Base-by-base conservation (phyloP, 2,329 filamentous ascomycete species). In the Corynespora cassiicola region DNA sequence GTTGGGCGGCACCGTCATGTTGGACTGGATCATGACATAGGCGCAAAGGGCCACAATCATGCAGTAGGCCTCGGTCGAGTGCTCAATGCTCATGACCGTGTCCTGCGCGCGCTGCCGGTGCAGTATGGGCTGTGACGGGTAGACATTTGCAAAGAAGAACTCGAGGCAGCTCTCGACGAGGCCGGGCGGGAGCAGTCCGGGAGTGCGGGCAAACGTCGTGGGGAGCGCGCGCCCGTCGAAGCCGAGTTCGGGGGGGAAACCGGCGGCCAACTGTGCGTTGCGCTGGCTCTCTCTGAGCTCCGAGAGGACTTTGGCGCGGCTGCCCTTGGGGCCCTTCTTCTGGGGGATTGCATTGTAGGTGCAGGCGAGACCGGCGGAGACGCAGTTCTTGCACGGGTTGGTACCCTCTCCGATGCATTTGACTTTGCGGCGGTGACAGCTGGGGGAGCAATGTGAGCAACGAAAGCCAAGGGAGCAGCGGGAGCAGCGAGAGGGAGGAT, bases 331-430 rank as follows among this genome's bases (percentile, higher is more conserved):
- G 2, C 81, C 81, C 51, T 83, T 79, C 64, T 83, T 84, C 62
- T 81, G 79, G 10, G 81, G 81, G 27, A 85, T 76, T 54, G 82
- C 80, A 54, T 84, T 82, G 61, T 82, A 80, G 49, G 81, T 84
- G 69, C 81, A 85, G n/a, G 70, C 75, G 44, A 85, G 73, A 16
- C 78, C 75, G 19, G 81, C 79, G 40, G 77, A 76, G 36, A 74
- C 65, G 61, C 81, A 85, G 56, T 83, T 82, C 63, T 81, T 79
- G 69, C 81, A 85, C 4, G 81, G 78, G 37, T 68, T 68, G 20
- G 70, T 69, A 42, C 72, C 71, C 54, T 77, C 73, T 35, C 71
- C 73, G 39, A 76, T 75, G 55, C 75, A 77, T 49, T 75, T 76
- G 42, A 77, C 73, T 54, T 77, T 77, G 29, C 75, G 66, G 36